These are phyloP conservation scores for Acanthamoeba triangularis DNA, from an alignment of 208 protist species.

Conservation along the genomic window DNA sequence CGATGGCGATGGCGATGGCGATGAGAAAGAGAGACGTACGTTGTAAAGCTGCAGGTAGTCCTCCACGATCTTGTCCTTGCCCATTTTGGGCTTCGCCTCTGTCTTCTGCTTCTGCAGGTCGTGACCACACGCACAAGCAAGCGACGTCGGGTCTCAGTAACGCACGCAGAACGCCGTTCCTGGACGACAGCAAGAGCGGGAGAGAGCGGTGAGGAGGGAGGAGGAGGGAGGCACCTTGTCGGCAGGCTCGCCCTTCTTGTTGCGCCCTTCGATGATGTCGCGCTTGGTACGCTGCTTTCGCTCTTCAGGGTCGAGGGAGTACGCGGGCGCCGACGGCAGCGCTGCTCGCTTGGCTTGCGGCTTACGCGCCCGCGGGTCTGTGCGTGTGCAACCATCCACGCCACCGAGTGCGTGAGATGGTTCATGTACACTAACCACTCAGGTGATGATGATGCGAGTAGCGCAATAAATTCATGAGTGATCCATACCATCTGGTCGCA, in stretches of 20 bases:
- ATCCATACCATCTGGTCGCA: conserved; percentile 11
- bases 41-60: conserved; percentile 57
- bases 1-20: not conserved
- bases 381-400: not conserved
- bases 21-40: not conserved
- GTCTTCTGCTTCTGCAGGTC: not conserved
- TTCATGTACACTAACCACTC: not conserved
- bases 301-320: conserved; percentile 27
- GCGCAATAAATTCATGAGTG: not conserved
- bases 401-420: no score
- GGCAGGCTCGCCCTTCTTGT: conserved; percentile 46
- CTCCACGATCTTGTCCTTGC: conserved; percentile 55
- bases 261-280: conserved; percentile 36
- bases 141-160: no score
- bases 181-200: not conserved
- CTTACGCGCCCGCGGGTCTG: conserved; percentile 26
- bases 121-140: not conserved
- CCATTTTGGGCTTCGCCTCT: not conserved
- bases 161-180: not conserved
- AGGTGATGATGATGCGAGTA: not conserved
- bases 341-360: not conserved
- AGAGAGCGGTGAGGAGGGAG: not conserved
- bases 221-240: not conserved
- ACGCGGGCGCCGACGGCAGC: not conserved
- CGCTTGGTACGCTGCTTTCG: conserved; percentile 39